phyloP scores from a whole-genome alignment of 2,329 filamentous ascomycete species.

The Colletotrichum graminicola region DNA sequence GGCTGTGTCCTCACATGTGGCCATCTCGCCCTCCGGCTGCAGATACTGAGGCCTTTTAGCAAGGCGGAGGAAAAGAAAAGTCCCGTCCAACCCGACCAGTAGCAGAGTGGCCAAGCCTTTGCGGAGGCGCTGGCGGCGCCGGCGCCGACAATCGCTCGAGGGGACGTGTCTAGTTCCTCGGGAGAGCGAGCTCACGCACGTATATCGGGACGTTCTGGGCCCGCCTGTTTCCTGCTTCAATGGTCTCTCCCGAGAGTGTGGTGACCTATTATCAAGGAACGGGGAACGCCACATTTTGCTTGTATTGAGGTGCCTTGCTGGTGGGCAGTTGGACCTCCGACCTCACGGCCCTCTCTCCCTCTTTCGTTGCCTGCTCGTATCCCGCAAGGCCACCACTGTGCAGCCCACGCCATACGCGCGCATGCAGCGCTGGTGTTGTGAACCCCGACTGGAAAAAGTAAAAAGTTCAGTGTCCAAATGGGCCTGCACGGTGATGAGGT shows the following conservation, averaged over 20 bases:
- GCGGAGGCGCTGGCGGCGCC: conserved; percentile 11
- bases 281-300: conserved; percentile 22
- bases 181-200: not conserved
- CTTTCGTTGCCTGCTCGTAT: conserved; percentile 23
- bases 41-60: not conserved
- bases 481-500: not conserved
- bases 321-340: not conserved
- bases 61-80: not conserved
- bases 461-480: not conserved
- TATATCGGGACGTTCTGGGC: not conserved
- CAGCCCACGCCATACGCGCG: conserved; percentile 5
- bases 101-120: not conserved
- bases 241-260: not conserved
- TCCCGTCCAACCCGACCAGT: not conserved
- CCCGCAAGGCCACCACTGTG: not conserved
- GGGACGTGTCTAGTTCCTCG: conserved; percentile 8
- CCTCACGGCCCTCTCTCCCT: conserved; percentile 13
- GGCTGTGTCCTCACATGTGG: not conserved
- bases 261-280: conserved; percentile 2
- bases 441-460: conserved; percentile 1
- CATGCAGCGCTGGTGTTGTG: conserved; percentile 23
- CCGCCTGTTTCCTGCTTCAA: not conserved
- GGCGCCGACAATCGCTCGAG: conserved; percentile 3
- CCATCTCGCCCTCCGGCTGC: not conserved
- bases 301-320: not conserved